Conservation (phyloP, 495 filamentous ascomycete species). For the Aeminium ludgeri region DNA sequence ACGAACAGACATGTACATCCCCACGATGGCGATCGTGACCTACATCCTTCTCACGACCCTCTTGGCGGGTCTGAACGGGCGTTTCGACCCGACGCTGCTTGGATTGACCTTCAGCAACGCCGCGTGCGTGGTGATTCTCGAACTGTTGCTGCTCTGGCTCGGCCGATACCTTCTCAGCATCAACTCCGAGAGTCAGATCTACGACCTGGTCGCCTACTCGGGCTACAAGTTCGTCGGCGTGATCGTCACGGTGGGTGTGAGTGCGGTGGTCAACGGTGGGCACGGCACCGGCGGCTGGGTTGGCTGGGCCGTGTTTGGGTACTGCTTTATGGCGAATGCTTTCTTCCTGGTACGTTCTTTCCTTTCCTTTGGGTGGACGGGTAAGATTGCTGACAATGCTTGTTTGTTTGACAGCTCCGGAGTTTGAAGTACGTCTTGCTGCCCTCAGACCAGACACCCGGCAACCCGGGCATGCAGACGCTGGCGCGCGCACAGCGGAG, state of each 20-base stretch:
- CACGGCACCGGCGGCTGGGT: slow-evolving; percentile 70
- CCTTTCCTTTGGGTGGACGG: background rate
- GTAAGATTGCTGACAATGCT: background rate
- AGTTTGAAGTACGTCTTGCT: slow-evolving; percentile 91
- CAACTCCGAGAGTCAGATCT: slow-evolving; percentile 68
- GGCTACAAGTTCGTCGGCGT: slow-evolving; percentile 98
- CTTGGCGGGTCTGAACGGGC: slow-evolving; percentile 75
- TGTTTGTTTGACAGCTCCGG: slow-evolving; percentile 45
- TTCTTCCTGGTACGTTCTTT: slow-evolving; percentile 68
- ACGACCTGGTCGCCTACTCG: slow-evolving; percentile 87
- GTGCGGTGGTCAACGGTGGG: slow-evolving; percentile 59
- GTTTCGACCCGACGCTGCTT: slow-evolving; percentile 85
- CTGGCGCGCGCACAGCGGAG: slow-evolving; percentile 70
- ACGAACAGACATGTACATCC: slow-evolving; percentile 87
- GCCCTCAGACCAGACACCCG: slow-evolving; percentile 52
- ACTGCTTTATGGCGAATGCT: slow-evolving; percentile 84
- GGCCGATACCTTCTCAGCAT: slow-evolving; percentile 88
- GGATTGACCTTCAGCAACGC: slow-evolving; percentile 75
- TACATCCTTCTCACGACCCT: slow-evolving; percentile 88
- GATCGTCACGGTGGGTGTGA: slow-evolving; percentile 64
- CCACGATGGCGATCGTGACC: slow-evolving; percentile 82
- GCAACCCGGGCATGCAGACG: slow-evolving; percentile 55
- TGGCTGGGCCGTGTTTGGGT: slow-evolving; percentile 74
- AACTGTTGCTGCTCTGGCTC: slow-evolving; percentile 77
- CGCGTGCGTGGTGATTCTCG: slow-evolving; percentile 62